Base-by-base conservation (phyloP, 306 rosid genomes). In the Dryas drummondii region DNA sequence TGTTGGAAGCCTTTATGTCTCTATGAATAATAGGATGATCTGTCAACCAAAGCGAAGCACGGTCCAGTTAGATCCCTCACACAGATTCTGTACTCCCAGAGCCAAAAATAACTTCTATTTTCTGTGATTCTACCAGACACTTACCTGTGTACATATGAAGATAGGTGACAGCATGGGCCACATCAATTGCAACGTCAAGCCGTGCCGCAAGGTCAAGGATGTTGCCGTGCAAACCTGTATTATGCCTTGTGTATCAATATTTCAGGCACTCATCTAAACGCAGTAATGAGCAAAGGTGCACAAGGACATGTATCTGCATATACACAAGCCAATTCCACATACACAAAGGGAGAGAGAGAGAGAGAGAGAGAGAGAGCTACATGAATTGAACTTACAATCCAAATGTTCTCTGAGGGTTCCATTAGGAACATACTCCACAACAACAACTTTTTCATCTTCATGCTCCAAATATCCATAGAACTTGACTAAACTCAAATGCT, bases 21-120 rank as follows among this genome's bases (percentile, higher is more conserved):
- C 99, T 89, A 65, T 96, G 99, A 79, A 96, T 96, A 68, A 96
- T 96, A 27, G 98, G 98, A 74, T 78, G 99, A 82, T 96, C 99
- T 96, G 81, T 7, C 88, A 82, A 64, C 70, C 12, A 68, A 78
- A 77, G 3, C 37, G 27, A 45, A 53, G 69, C 32, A 17, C 22
- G 48, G 15, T 26, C 68, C 58, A 9, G 8, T 85, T 44, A 87
- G 75, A 81, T 68, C 76, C 41, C 69, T 49, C 65, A 64, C 69
- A 74, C 66, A 17, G 32, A 62, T 70, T 58, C 45, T 53, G 37
- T 58, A 70, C 65, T 27, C 12, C 4, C 45, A 57, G 56, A 73
- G 59, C 37, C 2, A 47, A 62, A 50, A 74, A 74, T 5, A 65
- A n/a, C 26, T 46, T 63, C n/a, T 16, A 37, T 59, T 3, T 75